A percentile compares a stretch with the other conserved stretches of the same genome.
Conservation (phyloP, 306 rosid genomes). For the Rosa chinensis region DNA sequence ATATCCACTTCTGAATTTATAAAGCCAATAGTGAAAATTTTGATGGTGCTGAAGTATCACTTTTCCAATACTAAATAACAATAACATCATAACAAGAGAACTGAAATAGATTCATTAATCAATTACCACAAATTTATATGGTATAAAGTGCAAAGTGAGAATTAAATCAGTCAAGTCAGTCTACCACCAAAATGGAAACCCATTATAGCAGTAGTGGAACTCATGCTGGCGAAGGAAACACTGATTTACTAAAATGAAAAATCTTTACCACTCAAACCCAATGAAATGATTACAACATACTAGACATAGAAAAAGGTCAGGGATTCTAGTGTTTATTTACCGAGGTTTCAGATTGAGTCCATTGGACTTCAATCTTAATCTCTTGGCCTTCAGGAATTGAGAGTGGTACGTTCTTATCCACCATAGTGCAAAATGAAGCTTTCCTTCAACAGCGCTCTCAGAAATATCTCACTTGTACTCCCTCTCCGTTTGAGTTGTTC, state of each 20-base stretch:
- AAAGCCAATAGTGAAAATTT: not conserved
- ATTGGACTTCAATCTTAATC: slow-evolving; percentile 15
- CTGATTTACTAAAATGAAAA: not conserved
- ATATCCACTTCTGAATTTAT: slow-evolving; percentile 5
- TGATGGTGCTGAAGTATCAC: not conserved
- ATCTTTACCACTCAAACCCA: not conserved
- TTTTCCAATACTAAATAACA: not conserved
- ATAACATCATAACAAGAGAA: not conserved
- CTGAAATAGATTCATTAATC: not conserved
- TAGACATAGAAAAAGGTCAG: not conserved
- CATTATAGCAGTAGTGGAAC: not conserved
- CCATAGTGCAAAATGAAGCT: slow-evolving; percentile 4
- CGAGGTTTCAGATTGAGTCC: not conserved
- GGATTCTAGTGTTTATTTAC: slow-evolving; percentile 5
- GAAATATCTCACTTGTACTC: not conserved
- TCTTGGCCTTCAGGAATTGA: slow-evolving; percentile 5
- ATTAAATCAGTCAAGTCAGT: not conserved
- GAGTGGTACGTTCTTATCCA: not conserved
- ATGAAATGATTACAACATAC: not conserved
- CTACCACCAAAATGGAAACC: not conserved
- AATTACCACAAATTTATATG: not conserved
- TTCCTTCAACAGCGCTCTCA: not conserved
- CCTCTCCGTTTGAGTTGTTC: not conserved
- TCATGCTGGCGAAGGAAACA: not conserved
- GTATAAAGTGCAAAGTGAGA: not conserved